Evolutionary conservation across 257 asterid species (phyloP).

Genomic region (Fraxinus anomala): DNA sequence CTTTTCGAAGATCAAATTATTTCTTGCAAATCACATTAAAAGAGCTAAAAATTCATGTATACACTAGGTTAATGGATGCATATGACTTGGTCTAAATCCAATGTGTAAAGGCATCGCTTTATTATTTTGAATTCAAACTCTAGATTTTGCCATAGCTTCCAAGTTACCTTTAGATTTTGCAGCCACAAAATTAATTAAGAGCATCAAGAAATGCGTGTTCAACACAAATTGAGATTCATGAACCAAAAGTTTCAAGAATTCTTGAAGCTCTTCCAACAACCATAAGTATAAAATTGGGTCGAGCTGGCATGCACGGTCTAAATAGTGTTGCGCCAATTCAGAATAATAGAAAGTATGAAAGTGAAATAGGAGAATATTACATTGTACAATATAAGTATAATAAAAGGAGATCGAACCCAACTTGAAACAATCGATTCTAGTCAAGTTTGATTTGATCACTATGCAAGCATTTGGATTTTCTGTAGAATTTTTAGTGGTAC

Average conservation of each 20-base stretch:
- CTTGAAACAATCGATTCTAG: too few relatives aligned
- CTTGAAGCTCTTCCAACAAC: conserved; percentile 1
- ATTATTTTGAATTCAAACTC: conserved; percentile 16
- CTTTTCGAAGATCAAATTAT: background rate
- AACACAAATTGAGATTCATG: conserved; percentile 22
- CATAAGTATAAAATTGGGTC: background rate
- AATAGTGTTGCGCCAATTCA: background rate
- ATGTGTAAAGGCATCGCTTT: background rate
- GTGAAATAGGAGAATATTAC: background rate
- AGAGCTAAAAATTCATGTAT: background rate
- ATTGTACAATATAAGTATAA: too few relatives aligned
- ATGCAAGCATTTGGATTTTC: too few relatives aligned
- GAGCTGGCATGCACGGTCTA: background rate
- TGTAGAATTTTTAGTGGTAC: background rate
- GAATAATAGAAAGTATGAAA: background rate
- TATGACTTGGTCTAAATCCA: background rate
- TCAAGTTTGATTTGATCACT: too few relatives aligned
- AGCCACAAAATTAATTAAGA: conserved; percentile 14
- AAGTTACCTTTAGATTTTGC: conserved; percentile 4
- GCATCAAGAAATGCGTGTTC: conserved; percentile 29
- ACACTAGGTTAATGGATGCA: conserved; percentile 18
- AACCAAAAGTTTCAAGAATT: conserved; percentile 13
- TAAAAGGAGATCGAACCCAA: too few relatives aligned
- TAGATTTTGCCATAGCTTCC: background rate
- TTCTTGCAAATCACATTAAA: background rate